Conservation (phyloP, 1,139 yeast species). For the Wickerhamomyces sp. region DNA sequence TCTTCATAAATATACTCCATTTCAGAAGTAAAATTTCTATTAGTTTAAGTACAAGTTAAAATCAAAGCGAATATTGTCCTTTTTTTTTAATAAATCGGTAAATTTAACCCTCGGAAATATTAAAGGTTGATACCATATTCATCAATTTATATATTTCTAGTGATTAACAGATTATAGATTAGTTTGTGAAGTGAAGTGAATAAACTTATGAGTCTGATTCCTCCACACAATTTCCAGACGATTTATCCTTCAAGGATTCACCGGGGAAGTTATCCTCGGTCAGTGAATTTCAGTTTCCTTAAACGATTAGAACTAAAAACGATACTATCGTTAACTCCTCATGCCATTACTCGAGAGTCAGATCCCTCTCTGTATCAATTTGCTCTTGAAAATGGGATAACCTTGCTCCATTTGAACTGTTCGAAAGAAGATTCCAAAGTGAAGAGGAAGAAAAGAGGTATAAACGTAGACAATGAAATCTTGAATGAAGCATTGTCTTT, state of each 20-base stretch:
- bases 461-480: constrained; percentile 67
- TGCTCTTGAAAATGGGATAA: constrained; percentile 43
- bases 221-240: constrained; percentile 76
- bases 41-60: too few species aligned
- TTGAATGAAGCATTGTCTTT: constrained; percentile 56
- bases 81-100: too few species aligned
- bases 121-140: too few species aligned
- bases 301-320: constrained; percentile 62
- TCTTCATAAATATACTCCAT: too few species aligned
- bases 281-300: constrained; percentile 69
- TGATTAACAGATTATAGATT: background rate
- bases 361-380: constrained; percentile 50
- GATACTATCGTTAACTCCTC: constrained; percentile 76
- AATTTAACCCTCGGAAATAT: too few species aligned
- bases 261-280: constrained; percentile 85
- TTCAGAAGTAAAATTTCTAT: too few species aligned
- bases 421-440: constrained; percentile 31
- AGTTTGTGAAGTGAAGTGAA: background rate
- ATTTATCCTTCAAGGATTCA: constrained; percentile 61
- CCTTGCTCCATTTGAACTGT: constrained; percentile 61
- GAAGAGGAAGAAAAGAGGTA: constrained; percentile 74
- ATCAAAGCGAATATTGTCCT: too few species aligned
- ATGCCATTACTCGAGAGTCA: constrained; percentile 53
- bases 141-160: background rate
- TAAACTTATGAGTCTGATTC: constrained; percentile 34